Evolutionary conservation across 176 grass and related monocot species (phyloP).

Genomic region (Phragmites australis): DNA sequence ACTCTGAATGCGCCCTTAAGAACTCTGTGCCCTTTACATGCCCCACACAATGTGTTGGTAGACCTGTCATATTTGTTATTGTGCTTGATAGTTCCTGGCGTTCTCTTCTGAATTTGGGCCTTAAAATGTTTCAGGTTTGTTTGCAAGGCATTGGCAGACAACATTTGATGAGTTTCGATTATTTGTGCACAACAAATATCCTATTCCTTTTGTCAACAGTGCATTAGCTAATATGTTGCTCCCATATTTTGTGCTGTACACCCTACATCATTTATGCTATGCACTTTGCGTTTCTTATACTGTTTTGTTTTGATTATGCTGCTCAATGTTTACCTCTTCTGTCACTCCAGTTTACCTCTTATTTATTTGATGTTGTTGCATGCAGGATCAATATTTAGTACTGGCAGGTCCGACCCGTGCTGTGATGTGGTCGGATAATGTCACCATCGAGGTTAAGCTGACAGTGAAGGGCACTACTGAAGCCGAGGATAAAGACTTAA

Average conservation of each 20-base stretch:
- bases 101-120: neutral
- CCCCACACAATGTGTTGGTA: too few species aligned
- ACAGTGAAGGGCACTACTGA: constrained; percentile 18
- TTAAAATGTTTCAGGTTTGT: neutral
- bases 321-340: too few species aligned
- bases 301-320: neutral
- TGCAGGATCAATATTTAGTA: constrained; percentile 13
- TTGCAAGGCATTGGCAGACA: neutral
- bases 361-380: neutral
- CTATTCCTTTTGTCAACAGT: neutral
- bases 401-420: constrained; percentile 4
- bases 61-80: too few species aligned
- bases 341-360: neutral
- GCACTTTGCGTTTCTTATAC: neutral
- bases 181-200: neutral
- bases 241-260: neutral
- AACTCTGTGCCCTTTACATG: too few species aligned
- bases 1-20: too few species aligned
- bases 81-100: neutral
- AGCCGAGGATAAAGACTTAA: neutral
- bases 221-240: neutral
- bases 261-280: neutral
- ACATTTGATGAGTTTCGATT: too few species aligned
- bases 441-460: constrained; percentile 11
- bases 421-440: neutral